Conservation (phyloP, 1,139 yeast genomes). For the Candida sp. region DNA sequence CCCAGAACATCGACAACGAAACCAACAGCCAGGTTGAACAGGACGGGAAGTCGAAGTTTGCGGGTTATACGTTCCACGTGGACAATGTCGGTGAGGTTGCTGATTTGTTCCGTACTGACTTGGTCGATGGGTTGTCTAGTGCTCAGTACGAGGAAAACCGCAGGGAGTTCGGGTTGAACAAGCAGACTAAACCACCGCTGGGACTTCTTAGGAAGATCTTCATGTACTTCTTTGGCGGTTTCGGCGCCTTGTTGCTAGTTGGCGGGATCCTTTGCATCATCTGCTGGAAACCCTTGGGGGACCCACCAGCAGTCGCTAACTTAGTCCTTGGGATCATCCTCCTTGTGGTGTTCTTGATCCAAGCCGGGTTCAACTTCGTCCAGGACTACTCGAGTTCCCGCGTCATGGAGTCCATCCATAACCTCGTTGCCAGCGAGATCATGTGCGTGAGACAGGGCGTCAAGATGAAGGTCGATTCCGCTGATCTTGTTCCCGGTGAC, state of each 20-base stretch:
- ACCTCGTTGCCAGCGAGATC: slow-evolving; percentile 44
- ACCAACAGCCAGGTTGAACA: slow-evolving; percentile 1
- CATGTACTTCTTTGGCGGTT: slow-evolving; percentile 53
- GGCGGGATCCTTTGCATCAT: slow-evolving; percentile 52
- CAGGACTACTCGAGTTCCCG: slow-evolving; percentile 54
- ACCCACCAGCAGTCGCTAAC: slow-evolving; percentile 53
- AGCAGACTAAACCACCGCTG: slow-evolving; percentile 41
- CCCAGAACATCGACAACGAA: slow-evolving; percentile 36
- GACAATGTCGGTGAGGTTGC: slow-evolving; percentile 24
- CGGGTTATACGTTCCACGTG: slow-evolving; percentile 28
- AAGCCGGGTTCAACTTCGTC: slow-evolving; percentile 51
- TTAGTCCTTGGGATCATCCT: slow-evolving; percentile 49
- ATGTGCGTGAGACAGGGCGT: slow-evolving; percentile 27
- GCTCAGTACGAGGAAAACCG: slow-evolving; percentile 16
- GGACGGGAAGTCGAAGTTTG: slow-evolving; percentile 18
- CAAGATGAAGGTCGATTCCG: slow-evolving; percentile 18
- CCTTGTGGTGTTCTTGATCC: slow-evolving; percentile 47
- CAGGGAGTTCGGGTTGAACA: slow-evolving; percentile 38
- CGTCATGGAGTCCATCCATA: slow-evolving; percentile 53
- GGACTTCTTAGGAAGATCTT: slow-evolving; percentile 35
- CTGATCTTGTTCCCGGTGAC: slow-evolving; percentile 36
- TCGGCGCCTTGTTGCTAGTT: slow-evolving; percentile 46
- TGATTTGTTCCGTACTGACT: slow-evolving; percentile 23
- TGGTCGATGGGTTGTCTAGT: slow-evolving; percentile 21
- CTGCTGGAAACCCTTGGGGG: slow-evolving; percentile 55